Evolutionary conservation across 306 rosid genomes (phyloP), one percentile per base, ranked within the genome.

Genomic region (Rosa rugosa): DNA sequence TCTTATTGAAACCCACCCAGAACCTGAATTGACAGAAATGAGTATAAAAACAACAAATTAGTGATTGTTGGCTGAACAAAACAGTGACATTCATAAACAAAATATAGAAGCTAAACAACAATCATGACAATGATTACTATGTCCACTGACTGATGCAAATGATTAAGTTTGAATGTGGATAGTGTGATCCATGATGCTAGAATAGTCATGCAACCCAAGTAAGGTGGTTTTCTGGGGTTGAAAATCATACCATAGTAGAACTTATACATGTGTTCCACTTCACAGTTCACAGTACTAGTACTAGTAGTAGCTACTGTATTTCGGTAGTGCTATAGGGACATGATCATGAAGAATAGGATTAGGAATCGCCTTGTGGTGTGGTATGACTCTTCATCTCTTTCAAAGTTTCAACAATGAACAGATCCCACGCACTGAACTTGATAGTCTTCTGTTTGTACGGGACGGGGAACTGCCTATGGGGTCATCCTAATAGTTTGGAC

Each of bases 181-280:
- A 63, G 47, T 23, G 57, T 63, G 75, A 10, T 66, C n/a, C 70
- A 62, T 65, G 46, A 31, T 34, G 71, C 27, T 13, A 63, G 41
- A 36, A 13, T 4, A 45, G 74, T 6, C n/a, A 27, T 46, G 75
- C 22, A 46, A 53, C 62, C 62, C 8, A 70, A 27, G 44, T 71
- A 44, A 75, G 8, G 71, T 75, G 71, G 59, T 75, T 75, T 38
- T 17, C 22, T 41, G 68, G 65, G 44, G 42, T 23, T 16, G 42
- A 75, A 75, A 59, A 75, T 75, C 78, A 60, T 44, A 60, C 69
- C 69, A 14, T 3, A 25, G 25, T 65, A 25, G 69, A 60, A 75
- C 10, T 8, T 72, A 14, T 11, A 74, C 40, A 41, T 74, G 77
- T 23, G 56, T 74, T 56, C 53, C 68, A 56, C 77, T 74, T 41